Conservation (phyloP, 441 rosid species). For the Erodium trifolium region DNA sequence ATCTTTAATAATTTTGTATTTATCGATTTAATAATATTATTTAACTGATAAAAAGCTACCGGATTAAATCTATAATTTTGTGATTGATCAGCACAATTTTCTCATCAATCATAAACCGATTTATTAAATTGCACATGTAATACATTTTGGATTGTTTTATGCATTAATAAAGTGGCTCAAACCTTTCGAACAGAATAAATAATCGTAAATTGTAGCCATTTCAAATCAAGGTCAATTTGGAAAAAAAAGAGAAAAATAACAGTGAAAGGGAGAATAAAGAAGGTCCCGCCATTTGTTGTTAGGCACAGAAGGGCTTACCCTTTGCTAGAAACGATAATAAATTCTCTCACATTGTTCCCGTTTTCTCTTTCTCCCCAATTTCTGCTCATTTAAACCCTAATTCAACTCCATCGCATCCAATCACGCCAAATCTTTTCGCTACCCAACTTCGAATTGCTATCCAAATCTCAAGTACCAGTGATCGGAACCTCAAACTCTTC, state of each 20-base stretch:
- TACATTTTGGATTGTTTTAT: too few species aligned
- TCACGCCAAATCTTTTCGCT: too few species aligned
- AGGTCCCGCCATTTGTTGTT: background rate
- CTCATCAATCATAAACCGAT: too few species aligned
- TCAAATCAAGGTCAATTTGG: background rate
- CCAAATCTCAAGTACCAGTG: background rate
- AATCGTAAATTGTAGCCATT: too few species aligned
- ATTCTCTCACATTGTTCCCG: background rate
- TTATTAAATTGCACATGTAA: too few species aligned
- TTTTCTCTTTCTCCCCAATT: background rate
- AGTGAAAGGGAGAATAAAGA: background rate
- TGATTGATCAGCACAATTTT: too few species aligned
- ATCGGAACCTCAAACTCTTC: constrained; percentile 1
- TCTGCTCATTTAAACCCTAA: background rate
- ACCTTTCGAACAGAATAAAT: too few species aligned
- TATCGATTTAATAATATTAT: too few species aligned
- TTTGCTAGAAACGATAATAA: background rate
- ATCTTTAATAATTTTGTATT: too few species aligned
- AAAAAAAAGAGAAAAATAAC: background rate
- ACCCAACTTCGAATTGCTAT: background rate
- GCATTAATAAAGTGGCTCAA: too few species aligned
- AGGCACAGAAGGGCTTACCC: background rate
- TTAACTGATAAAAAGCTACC: too few species aligned
- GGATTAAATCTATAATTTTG: too few species aligned
- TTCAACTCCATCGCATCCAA: background rate